Base-by-base conservation (phyloP, 2,329 filamentous ascomycete genomes). In the Hansfordia pulvinata region DNA sequence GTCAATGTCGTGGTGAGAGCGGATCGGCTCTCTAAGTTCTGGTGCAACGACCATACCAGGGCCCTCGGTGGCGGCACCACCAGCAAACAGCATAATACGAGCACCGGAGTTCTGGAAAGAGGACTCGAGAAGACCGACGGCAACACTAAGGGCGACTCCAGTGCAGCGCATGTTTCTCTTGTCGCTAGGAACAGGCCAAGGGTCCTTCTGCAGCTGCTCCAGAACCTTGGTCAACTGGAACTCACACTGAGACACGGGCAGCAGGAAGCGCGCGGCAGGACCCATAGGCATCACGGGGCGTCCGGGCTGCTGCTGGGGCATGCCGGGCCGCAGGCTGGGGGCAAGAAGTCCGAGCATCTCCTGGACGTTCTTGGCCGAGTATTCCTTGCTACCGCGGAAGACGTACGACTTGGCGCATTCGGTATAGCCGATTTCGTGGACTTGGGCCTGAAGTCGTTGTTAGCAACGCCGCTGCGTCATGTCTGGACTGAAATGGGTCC, bases 321-420 rank as follows among this genome's bases (percentile, higher is more conserved):
- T 72, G 29, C 73, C 74, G 14, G 85, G 84, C 37, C 90, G 75
- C 36, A 84, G 53, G 19, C 74, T 73, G 14, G 80, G 64, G 12
- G 78, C 69, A 25, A 76, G 64, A 29, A 94, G 65, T 16, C 86
- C 90, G 26, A 98, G 76, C 90, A 98, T 98, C 48, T 98, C 90
- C 54, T 96, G 88, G n/a, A 98, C 85, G 51, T 96, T 86, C 60
- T 96, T 96, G 28, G 86, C 82, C n/a, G 76, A 69, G 53, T 98
- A 98, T 46, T 98, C 90, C 62, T 96, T 98, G 64, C 76, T 94
- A 20, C 90, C 90, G 30, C 88, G 75, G 67, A 98, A 98, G 21
- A 98, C 90, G 46, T 94, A 98, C 5, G 88, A 94, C 58, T 96
- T 98, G 38, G 90, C 84, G 55, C 90, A 98, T 56, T 96, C 90